Evolutionary conservation across 306 rosid genomes (phyloP).

Genomic region (Crotalaria pallida): DNA sequence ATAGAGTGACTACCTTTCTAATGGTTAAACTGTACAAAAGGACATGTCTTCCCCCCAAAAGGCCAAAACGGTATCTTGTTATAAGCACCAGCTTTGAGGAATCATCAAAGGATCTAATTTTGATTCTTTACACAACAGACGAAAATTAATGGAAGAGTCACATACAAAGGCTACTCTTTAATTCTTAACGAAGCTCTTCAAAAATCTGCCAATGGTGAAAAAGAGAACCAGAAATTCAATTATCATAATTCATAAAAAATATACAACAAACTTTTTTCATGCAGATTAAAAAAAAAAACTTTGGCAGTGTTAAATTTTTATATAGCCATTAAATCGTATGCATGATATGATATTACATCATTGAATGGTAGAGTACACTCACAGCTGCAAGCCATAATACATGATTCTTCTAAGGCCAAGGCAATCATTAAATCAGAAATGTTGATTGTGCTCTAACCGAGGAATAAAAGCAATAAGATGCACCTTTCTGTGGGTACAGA

Average conservation of each 20-base stretch:
- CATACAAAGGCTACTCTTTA: background rate
- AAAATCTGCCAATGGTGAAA: constrained; percentile 30
- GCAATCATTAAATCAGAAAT: background rate
- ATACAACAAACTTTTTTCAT: background rate
- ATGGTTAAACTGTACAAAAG: constrained; percentile 13
- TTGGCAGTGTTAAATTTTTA: background rate
- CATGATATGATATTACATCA: background rate
- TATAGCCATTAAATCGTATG: background rate
- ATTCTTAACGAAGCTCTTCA: background rate
- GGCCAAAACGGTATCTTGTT: background rate
- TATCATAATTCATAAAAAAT: background rate
- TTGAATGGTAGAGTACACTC: background rate
- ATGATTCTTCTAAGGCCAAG: background rate
- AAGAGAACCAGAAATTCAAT: background rate
- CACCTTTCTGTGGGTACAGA: background rate
- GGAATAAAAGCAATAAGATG: background rate
- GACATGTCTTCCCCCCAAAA: background rate
- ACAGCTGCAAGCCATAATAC: background rate
- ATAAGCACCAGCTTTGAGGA: background rate
- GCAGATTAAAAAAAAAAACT: background rate
- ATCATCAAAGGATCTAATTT: background rate
- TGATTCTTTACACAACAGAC: background rate
- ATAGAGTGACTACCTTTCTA: background rate
- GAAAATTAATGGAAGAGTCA: background rate
- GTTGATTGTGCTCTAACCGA: background rate